Percentiles rank a stretch among this genome's conserved stretches.
These are phyloP conservation scores for Pseudocercospora vitis DNA, from an alignment of 2,329 filamentous ascomycete genomes.

Conservation along the genomic window DNA sequence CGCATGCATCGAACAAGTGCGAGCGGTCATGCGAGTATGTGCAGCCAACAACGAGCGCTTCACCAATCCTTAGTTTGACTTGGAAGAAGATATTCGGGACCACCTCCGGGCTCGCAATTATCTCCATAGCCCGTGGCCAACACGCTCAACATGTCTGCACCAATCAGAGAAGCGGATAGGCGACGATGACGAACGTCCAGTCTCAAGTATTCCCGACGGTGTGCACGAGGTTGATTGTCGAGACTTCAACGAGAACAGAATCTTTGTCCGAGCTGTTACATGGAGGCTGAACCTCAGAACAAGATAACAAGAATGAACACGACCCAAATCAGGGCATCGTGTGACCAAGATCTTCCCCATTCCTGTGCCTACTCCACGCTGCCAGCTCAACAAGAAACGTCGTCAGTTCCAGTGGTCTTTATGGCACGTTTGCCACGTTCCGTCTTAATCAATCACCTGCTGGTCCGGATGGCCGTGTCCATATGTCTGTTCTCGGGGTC, in stretches of 20 bases:
- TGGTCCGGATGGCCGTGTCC: too few relatives aligned
- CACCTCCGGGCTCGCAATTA: slow-evolving; percentile 44
- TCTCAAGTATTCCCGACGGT: neutral
- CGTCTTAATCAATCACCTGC: too few relatives aligned
- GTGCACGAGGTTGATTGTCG: neutral
- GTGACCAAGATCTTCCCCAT: too few relatives aligned
- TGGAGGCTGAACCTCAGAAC: neutral
- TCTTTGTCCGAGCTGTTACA: neutral
- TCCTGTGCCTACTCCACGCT: too few relatives aligned
- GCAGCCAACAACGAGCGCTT: slow-evolving; percentile 79
- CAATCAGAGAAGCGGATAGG: neutral
- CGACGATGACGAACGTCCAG: neutral
- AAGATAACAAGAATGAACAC: neutral
- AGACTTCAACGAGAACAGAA: neutral
- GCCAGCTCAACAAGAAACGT: too few relatives aligned
- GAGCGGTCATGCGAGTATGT: slow-evolving; percentile 61
- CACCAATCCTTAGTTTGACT: slow-evolving; percentile 79
- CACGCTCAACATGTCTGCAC: neutral
- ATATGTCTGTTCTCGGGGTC: too few relatives aligned
- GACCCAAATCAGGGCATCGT: too few relatives aligned
- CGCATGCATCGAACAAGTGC: slow-evolving; percentile 61
- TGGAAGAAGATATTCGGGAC: slow-evolving; percentile 61
- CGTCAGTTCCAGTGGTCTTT: too few relatives aligned
- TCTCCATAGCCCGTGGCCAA: slow-evolving; percentile 48
- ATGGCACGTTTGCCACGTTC: too few relatives aligned